These are phyloP conservation scores for Whalleya microplaca DNA, from an alignment of 2,329 filamentous ascomycete species.

Conservation along the genomic window DNA sequence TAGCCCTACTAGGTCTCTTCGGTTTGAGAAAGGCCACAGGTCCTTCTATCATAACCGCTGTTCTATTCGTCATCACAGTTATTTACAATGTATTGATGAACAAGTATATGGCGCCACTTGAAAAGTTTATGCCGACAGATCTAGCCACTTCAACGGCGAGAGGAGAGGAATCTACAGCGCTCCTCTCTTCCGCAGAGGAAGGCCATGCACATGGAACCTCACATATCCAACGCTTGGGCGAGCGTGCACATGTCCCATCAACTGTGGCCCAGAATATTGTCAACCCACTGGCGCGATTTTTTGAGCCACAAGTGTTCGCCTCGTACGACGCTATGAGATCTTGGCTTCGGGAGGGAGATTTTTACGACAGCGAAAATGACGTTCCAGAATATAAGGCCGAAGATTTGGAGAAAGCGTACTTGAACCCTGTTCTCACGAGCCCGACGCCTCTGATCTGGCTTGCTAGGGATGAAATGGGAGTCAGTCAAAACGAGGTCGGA, in stretches of 20 bases:
- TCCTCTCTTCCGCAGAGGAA: slow-evolving; percentile 33
- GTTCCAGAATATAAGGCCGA: slow-evolving; percentile 33
- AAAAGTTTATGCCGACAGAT: slow-evolving; percentile 34
- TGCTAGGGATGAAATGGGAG: slow-evolving; percentile 62
- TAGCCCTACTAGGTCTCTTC: slow-evolving; percentile 73
- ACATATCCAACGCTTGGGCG: slow-evolving; percentile 29
- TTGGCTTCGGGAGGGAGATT: slow-evolving; percentile 28
- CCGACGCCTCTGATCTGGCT: slow-evolving; percentile 66
- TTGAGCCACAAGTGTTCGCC: slow-evolving; percentile 33
- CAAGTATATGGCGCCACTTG: slow-evolving; percentile 36
- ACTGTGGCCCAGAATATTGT: slow-evolving; percentile 24
- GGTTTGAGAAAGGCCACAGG: slow-evolving; percentile 60
- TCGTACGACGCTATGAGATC: slow-evolving; percentile 33
- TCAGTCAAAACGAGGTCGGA: slow-evolving; percentile 62
- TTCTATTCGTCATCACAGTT: slow-evolving; percentile 63
- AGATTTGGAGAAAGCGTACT: slow-evolving; percentile 34
- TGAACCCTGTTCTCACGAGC: slow-evolving; percentile 39
- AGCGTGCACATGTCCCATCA: slow-evolving; percentile 24
- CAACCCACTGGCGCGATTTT: slow-evolving; percentile 33
- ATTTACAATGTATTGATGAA: slow-evolving; percentile 59
- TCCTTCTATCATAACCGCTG: slow-evolving; percentile 63
- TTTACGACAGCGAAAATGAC: slow-evolving; percentile 21
- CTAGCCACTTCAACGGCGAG: slow-evolving; percentile 18
- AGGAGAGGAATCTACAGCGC: slow-evolving; percentile 30
- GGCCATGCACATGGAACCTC: slow-evolving; percentile 24